Evolutionary conservation across 2,329 filamentous ascomycete genomes (phyloP), one percentile per base, ranked within the genome.

Genomic region (Sclerotinia trifoliorum): DNA sequence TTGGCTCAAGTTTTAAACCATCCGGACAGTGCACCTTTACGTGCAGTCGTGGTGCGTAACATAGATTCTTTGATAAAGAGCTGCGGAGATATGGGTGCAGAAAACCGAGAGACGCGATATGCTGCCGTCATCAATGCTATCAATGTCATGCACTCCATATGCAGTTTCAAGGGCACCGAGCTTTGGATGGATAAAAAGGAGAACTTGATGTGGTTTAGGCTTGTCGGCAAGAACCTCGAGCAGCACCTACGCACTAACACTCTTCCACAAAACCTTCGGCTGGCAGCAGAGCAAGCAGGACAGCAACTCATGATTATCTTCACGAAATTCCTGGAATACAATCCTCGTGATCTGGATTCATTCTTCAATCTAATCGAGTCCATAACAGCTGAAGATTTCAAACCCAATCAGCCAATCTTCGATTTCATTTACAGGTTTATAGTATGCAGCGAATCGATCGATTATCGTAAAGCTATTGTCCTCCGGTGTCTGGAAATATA

Each of bases 401-500:
- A 93, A 71, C 82, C 86, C 10, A 92, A 90, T 2, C 89, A 94
- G 52, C 84, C 85, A 0, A 83, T 99, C 64, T 90, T 91, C 71
- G 85, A 89, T 7, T 96, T 94, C 80, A 90, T 99, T 55, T 98
- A 96, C 80, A 83, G 87, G 17, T 83, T 91, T 70, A 90, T 99
- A 76, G 93, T 99, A 71, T 90, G 86, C 73, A 96, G 86, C 77
- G 87, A 93, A 42, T 94, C 92, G 0, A 86, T 95, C 32, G 93
- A 96, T 21, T 95, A 94, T 76, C 94, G 93, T 84, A 92, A 90
- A 74, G 86, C 87, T 5, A 85, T 96, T 2, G 86, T 98, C 54
- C 86, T 94, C 75, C 90, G 92, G 66, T 96, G 93, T 75, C 86
- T 99, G 58, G 94, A 98, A 68, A 83, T 93, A 0, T 99, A 97